Evolutionary conservation across 805 yeast species (phyloP).

Genomic region (Nakazawaea populi): DNA sequence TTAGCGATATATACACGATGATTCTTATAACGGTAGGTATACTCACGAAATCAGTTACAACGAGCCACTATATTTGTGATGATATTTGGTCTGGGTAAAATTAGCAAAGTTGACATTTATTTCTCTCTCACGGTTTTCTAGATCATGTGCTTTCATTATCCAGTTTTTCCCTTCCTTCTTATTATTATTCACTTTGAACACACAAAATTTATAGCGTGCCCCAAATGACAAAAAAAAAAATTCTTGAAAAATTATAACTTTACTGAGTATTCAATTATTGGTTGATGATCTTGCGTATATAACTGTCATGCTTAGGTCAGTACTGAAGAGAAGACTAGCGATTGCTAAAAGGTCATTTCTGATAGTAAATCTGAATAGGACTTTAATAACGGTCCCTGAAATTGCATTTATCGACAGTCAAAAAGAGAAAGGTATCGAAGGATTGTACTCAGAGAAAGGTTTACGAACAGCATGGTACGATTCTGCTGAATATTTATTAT

Average conservation of each 20-base stretch:
- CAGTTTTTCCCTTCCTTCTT: no score
- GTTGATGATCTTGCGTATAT: neutral
- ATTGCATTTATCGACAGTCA: conserved; percentile 18
- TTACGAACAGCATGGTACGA: conserved; percentile 46
- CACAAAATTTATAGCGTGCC: no score
- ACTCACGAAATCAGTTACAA: no score
- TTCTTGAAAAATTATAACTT: neutral
- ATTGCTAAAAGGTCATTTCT: neutral
- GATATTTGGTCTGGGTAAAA: no score
- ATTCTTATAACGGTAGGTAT: no score
- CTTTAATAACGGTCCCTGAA: conserved; percentile 14
- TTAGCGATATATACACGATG: neutral
- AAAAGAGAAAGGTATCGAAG: conserved; percentile 35
- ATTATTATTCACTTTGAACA: no score
- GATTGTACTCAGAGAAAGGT: conserved; percentile 41
- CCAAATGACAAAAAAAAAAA: neutral
- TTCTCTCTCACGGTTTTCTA: no score
- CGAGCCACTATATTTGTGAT: no score
- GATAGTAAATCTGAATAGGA: neutral
- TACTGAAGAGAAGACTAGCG: neutral
- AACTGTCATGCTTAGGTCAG: neutral
- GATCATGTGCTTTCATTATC: no score
- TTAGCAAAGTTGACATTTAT: no score
- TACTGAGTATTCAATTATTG: neutral
- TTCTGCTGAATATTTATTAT: conserved; percentile 32